These are phyloP conservation scores for Wilhelminamyces savonicus DNA, from an alignment of 805 yeast genomes.

Conservation along the genomic window DNA sequence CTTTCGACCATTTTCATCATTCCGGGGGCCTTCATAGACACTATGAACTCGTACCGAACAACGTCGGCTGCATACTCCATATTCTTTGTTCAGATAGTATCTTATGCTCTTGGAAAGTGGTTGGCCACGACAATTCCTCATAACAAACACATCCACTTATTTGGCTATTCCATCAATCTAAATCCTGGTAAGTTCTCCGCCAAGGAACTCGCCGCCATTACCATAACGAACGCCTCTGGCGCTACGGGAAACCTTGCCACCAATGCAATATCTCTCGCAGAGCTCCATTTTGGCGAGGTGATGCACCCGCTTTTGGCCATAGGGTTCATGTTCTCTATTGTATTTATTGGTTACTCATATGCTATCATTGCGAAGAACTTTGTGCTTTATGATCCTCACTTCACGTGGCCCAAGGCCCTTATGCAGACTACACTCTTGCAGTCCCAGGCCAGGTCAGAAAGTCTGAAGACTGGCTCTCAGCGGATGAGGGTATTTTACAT, in stretches of 20 bases:
- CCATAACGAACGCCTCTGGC: slow-evolving; percentile 46
- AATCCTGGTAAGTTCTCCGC: slow-evolving; percentile 55
- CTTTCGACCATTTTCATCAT: slow-evolving; percentile 27
- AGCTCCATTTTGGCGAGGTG: slow-evolving; percentile 33
- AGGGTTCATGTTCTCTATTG: slow-evolving; percentile 45
- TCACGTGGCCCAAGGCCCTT: slow-evolving; percentile 43
- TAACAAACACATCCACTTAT: slow-evolving; percentile 9
- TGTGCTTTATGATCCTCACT: slow-evolving; percentile 43
- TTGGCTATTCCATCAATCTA: slow-evolving; percentile 21
- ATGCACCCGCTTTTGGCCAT: slow-evolving; percentile 29
- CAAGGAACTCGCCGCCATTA: slow-evolving; percentile 47
- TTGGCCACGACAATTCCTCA: slow-evolving; percentile 36
- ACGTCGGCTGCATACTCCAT: slow-evolving; percentile 46
- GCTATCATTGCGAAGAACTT: slow-evolving; percentile 44
- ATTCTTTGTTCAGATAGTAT: slow-evolving; percentile 44
- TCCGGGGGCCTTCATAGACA: slow-evolving; percentile 38
- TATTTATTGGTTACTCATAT: slow-evolving; percentile 47
- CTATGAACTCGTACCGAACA: slow-evolving; percentile 37
- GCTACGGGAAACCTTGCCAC: slow-evolving; percentile 50
- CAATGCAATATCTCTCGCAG: slow-evolving; percentile 40
- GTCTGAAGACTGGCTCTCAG: slow-evolving; percentile 9
- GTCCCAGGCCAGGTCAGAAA: slow-evolving; percentile 16
- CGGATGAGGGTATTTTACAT: slow-evolving; percentile 34
- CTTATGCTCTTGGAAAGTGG: slow-evolving; percentile 43
- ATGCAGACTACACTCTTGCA: slow-evolving; percentile 46